Evolutionary conservation across 2,329 filamentous ascomycete species (phyloP).

Genomic region (Triangularia verruculosa): DNA sequence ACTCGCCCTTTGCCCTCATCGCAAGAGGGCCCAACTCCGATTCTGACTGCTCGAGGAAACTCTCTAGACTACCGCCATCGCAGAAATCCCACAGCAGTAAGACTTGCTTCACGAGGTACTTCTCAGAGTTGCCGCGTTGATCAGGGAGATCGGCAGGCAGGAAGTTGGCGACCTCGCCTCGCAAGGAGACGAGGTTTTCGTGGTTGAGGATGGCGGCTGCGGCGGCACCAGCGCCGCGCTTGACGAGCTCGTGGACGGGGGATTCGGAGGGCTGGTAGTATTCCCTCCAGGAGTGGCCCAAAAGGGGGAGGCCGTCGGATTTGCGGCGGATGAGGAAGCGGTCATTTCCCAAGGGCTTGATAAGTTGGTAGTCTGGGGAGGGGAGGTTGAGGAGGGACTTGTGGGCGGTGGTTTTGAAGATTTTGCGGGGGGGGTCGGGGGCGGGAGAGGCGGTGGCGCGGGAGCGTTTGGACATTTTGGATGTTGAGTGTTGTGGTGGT

Average conservation of each 20-base stretch:
- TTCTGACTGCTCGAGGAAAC: slow-evolving; percentile 32
- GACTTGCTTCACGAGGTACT: slow-evolving; percentile 16
- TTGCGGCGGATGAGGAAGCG: slow-evolving; percentile 34
- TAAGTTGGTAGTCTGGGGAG: slow-evolving; percentile 19
- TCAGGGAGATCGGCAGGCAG: slow-evolving; percentile 17
- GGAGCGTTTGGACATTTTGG: too few relatives aligned
- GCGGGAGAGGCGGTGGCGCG: too few relatives aligned
- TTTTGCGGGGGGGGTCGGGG: neutral
- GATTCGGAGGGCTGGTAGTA: slow-evolving; percentile 15
- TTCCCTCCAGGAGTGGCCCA: slow-evolving; percentile 32
- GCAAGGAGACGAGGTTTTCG: slow-evolving; percentile 47
- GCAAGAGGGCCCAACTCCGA: too few relatives aligned
- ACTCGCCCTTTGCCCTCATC: slow-evolving; percentile 29
- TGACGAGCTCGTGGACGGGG: slow-evolving; percentile 28
- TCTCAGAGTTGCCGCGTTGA: slow-evolving; percentile 18
- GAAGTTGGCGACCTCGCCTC: slow-evolving; percentile 34
- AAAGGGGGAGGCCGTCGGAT: slow-evolving; percentile 34
- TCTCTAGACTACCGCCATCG: slow-evolving; percentile 48
- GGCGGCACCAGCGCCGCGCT: slow-evolving; percentile 31
- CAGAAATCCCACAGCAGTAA: slow-evolving; percentile 52
- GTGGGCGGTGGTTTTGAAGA: neutral
- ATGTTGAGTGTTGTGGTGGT: neutral
- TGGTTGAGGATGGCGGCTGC: slow-evolving; percentile 44
- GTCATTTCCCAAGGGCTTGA: slow-evolving; percentile 31
- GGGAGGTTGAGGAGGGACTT: slow-evolving; percentile 25